Evolutionary conservation across 495 filamentous ascomycete genomes (phyloP), one percentile per base, ranked within the genome.

Genomic region (Lepidopterella palustris): DNA sequence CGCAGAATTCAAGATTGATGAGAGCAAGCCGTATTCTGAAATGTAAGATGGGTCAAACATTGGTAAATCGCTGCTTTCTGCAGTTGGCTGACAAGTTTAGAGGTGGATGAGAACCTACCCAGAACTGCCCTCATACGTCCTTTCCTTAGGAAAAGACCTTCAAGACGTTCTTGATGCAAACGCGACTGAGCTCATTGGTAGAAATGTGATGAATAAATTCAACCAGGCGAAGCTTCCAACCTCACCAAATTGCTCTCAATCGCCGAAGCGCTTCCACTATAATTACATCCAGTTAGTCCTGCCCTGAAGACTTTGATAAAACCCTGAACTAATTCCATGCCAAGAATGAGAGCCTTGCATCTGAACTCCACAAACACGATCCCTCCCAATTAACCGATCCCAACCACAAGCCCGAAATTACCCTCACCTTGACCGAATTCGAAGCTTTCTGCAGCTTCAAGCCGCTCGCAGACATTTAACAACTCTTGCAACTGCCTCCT

Each of bases 101-200:
- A 87, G 90, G 78, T 91, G 88, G 89, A 84, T 92, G 76, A 87
- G 88, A 3, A 88, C 88, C 39, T 89, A 92, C 60, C 88, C 88
- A 0, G 81, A 80, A 20, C 82, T 84, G 35, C 87, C 87, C 0
- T 85, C 85, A 1, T 80, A 79, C 48, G 74, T 86, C 10, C 68
- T 88, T 2, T 70, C 76, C 1, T 85, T 80, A 0, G 85, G 83
- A 8, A 81, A 88, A 57, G 77, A 79, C 3, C 78, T 95, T 2
- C 77, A 82, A 45, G 81, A 86, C 8, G 79, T 88, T 23, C 73
- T 92, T 24, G 78, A 87, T 53, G 77, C 78, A 32, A 76, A 91
- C 68, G 78, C 81, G 25, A 76, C 87, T 28, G 65, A 75, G 40
- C 76, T 90, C 4, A 77, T 93, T 11, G 88, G 88, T 5, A 74